phyloP scores from a whole-genome alignment of 108 stramenopile species.

The Skeletonema marinoi region DNA sequence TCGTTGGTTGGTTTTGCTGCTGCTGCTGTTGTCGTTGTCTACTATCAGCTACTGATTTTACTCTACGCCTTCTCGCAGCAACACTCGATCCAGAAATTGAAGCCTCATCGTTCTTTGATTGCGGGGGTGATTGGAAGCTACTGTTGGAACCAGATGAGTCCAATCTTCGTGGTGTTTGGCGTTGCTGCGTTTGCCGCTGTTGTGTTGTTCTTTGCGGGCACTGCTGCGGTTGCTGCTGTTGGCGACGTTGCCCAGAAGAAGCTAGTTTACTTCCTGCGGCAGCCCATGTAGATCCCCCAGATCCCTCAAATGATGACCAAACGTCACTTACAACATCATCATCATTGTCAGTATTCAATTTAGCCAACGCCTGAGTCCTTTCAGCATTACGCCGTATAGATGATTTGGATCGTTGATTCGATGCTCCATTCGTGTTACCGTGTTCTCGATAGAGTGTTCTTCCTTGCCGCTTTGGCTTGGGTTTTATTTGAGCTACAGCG shows the following conservation, averaged over 20 bases:
- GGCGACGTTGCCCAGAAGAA: background rate
- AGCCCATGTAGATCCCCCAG: background rate
- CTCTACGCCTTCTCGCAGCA: conserved; percentile 15
- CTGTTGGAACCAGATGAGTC: background rate
- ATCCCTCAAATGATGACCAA: conserved; percentile 3
- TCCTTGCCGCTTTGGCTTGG: background rate
- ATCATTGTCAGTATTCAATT: background rate
- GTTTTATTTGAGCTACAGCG: background rate
- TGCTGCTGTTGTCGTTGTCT: background rate
- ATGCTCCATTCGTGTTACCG: background rate
- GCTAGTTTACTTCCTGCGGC: background rate
- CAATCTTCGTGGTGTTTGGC: background rate
- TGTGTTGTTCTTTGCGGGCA: background rate
- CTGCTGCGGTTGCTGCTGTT: conserved; percentile 3
- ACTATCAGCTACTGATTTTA: background rate
- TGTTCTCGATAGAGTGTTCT: conserved; percentile 1
- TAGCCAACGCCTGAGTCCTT: background rate
- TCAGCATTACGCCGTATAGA: background rate
- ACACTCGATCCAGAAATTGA: conserved; percentile 5
- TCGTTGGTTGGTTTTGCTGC: background rate
- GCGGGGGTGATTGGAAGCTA: background rate
- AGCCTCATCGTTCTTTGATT: background rate
- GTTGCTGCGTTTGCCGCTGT: conserved; percentile 12
- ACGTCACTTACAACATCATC: conserved; percentile 7
- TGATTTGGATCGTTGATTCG: background rate